Evolutionary conservation across 78 protist genomes (phyloP).

Genomic region (Dictyostelium purpureum): DNA sequence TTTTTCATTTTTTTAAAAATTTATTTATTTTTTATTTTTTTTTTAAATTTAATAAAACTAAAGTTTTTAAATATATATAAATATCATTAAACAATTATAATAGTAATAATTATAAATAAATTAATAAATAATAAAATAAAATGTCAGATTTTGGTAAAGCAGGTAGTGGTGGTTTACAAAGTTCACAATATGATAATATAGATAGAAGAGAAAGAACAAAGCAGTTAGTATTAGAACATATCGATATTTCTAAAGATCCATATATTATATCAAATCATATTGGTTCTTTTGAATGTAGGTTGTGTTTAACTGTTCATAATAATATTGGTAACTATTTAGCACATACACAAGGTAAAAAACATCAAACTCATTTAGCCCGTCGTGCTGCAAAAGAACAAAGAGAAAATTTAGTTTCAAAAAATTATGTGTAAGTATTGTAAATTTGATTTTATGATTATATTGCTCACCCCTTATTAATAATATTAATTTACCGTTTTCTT

Average conservation of each 20-base stretch:
- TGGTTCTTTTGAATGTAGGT: conserved; percentile 97
- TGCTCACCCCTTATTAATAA: neutral
- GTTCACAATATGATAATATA: conserved; percentile 81
- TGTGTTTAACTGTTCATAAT: conserved; percentile 98
- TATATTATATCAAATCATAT: conserved; percentile 83
- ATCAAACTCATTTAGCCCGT: conserved; percentile 94
- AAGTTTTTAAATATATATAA: too few species aligned
- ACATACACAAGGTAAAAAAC: conserved; percentile 96
- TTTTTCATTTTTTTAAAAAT: neutral
- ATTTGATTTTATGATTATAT: neutral
- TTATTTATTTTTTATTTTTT: neutral
- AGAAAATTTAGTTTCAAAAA: conserved; percentile 7
- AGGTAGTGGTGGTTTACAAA: conserved; percentile 79
- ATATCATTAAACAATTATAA: too few species aligned
- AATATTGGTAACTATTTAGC: conserved; percentile 97
- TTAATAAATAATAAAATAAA: neutral
- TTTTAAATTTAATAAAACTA: neutral
- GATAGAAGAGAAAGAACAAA: conserved; percentile 94
- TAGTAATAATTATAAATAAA: too few species aligned
- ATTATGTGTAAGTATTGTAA: neutral
- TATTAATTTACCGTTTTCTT: too few species aligned
- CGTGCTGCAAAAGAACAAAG: conserved; percentile 78
- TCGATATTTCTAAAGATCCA: conserved; percentile 94
- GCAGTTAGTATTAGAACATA: conserved; percentile 92
- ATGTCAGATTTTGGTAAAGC: conserved; percentile 84